These are phyloP conservation scores for Epichloe bromicola DNA, from an alignment of 2,329 filamentous ascomycete species.

Conservation along the genomic window DNA sequence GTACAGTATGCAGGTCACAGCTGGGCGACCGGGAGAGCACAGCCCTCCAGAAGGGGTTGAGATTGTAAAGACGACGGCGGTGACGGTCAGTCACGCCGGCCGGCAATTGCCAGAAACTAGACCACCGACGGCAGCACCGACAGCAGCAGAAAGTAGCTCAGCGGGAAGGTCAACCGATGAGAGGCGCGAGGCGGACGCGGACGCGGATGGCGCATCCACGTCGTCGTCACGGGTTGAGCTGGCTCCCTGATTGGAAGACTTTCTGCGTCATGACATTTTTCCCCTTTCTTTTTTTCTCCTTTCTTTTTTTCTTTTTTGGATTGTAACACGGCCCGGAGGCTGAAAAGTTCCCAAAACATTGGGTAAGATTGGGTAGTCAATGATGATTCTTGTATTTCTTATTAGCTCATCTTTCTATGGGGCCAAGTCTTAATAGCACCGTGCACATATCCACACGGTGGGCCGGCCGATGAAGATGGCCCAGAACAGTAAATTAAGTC, in stretches of 20 bases:
- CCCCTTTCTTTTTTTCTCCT: too few relatives aligned
- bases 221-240: neutral
- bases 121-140: neutral
- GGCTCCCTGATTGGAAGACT: neutral
- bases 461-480: too few relatives aligned
- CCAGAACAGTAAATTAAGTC: too few relatives aligned
- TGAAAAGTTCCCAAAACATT: too few relatives aligned
- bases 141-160: neutral
- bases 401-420: too few relatives aligned
- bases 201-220: neutral
- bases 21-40: neutral
- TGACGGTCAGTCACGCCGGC: conserved; percentile 1
- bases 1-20: conserved; percentile 1
- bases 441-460: too few relatives aligned
- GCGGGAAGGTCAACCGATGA: neutral
- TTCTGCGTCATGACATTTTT: too few relatives aligned
- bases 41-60: neutral
- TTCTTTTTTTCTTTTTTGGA: too few relatives aligned
- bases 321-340: too few relatives aligned
- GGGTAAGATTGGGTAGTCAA: too few relatives aligned
- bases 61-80: conserved; percentile 3
- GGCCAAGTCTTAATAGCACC: too few relatives aligned
- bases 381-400: too few relatives aligned
- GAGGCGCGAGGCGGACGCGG: neutral
- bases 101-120: neutral